Conservation (phyloP, 805 yeast genomes). For the Schwanniomyces occidentalis region DNA sequence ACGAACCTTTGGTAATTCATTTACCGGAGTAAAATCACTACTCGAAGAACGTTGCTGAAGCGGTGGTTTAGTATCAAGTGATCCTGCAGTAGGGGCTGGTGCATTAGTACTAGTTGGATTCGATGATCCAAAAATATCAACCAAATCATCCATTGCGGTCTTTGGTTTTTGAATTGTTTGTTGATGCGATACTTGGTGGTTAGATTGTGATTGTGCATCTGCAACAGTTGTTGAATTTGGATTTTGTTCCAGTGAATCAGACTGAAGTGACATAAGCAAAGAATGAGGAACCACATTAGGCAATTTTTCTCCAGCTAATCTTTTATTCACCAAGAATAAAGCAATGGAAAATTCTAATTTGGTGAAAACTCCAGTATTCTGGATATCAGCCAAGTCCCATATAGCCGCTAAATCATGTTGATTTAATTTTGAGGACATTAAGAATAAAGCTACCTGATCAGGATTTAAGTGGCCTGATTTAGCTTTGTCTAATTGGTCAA, state of each 20-base stretch:
- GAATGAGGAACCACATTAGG: constrained; percentile 78
- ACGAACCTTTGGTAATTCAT: constrained; percentile 35
- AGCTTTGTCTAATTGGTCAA: constrained; percentile 71
- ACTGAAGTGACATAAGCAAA: constrained; percentile 43
- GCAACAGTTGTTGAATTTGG: not conserved
- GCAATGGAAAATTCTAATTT: constrained; percentile 88
- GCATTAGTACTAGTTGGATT: constrained; percentile 16
- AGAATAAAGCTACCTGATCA: constrained; percentile 80
- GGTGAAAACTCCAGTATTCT: constrained; percentile 79
- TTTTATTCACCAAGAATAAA: constrained; percentile 86
- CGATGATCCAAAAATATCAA: constrained; percentile 45
- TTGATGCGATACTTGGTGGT: constrained; percentile 8
- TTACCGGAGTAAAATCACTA: constrained; percentile 30
- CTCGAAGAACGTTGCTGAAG: constrained; percentile 29
- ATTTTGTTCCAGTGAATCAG: not conserved
- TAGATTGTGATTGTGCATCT: not conserved
- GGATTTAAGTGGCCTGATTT: constrained; percentile 67
- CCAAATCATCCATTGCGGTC: constrained; percentile 65
- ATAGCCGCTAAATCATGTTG: constrained; percentile 84
- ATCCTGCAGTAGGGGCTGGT: too few relatives aligned
- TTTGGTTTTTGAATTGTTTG: constrained; percentile 18
- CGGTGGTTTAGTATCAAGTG: too few relatives aligned
- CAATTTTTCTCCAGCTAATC: constrained; percentile 70
- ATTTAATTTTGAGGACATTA: constrained; percentile 81
- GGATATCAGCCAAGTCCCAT: constrained; percentile 94